Conservation (phyloP, 805 yeast genomes). For the Cyberlindnera japonica region DNA sequence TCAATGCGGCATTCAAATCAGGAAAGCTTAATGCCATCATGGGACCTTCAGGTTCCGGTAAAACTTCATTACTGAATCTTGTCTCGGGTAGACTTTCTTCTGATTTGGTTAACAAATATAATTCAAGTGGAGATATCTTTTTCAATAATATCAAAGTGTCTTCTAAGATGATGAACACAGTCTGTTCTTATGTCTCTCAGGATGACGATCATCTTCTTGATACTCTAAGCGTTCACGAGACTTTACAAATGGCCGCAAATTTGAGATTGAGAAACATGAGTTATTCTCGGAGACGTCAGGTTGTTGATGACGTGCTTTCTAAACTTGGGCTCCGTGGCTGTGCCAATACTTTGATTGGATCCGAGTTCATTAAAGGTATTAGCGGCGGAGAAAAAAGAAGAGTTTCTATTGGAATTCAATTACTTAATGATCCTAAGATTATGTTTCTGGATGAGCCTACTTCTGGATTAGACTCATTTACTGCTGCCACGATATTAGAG, state of each 20-base stretch:
- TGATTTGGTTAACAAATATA: constrained; percentile 25
- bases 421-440: constrained; percentile 68
- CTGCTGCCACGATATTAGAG: constrained; percentile 66
- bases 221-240: constrained; percentile 73
- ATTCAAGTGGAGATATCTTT: constrained; percentile 39
- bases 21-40: constrained; percentile 63
- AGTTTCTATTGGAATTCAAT: constrained; percentile 77
- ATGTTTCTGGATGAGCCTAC: constrained; percentile 85
- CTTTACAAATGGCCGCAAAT: constrained; percentile 66
- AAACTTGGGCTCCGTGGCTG: constrained; percentile 69
- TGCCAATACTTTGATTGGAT: constrained; percentile 68
- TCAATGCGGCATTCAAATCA: constrained; percentile 24
- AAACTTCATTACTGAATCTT: constrained; percentile 60
- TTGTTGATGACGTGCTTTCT: constrained; percentile 57
- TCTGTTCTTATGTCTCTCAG: constrained; percentile 79
- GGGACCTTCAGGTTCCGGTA: constrained; percentile 85
- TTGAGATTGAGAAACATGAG: constrained; percentile 52
- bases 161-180: constrained; percentile 35
- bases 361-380: constrained; percentile 62
- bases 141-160: constrained; percentile 40
- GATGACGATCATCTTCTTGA: constrained; percentile 74
- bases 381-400: constrained; percentile 84
- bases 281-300: constrained; percentile 38
- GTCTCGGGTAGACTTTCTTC: constrained; percentile 57
- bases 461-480: constrained; percentile 80